phyloP scores from a whole-genome alignment of 441 rosid species.

The Euphorbia corollata region DNA sequence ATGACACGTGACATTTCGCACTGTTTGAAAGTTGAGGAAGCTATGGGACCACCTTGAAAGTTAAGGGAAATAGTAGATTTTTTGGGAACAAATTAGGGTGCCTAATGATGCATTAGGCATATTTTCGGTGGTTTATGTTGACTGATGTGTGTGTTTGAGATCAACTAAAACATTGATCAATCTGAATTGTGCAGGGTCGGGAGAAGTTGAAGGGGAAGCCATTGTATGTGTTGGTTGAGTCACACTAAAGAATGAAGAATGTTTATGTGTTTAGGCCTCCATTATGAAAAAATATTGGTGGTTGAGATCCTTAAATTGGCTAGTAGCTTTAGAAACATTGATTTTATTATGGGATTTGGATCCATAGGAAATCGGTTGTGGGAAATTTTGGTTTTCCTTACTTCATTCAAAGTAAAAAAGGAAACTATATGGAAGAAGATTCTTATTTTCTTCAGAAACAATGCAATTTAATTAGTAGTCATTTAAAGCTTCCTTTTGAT shows the following conservation, averaged over 20 bases:
- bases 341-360: slow-evolving; percentile 22
- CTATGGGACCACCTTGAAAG: too few species aligned
- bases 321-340: slow-evolving; percentile 19
- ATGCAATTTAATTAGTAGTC: too few species aligned
- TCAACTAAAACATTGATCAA: neutral
- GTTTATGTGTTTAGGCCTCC: neutral
- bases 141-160: too few species aligned
- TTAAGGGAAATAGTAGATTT: too few species aligned
- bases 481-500: neutral
- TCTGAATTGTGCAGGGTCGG: slow-evolving; percentile 45
- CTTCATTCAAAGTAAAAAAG: neutral
- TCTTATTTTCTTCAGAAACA: neutral
- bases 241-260: slow-evolving; percentile 30
- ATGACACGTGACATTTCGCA: too few species aligned
- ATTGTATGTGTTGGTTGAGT: slow-evolving; percentile 63
- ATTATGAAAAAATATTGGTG: slow-evolving; percentile 21
- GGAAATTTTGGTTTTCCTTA: neutral
- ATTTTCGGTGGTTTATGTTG: too few species aligned
- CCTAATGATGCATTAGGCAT: too few species aligned
- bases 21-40: too few species aligned
- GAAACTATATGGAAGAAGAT: neutral
- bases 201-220: slow-evolving; percentile 63
- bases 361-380: slow-evolving; percentile 8
- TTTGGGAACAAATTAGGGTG: too few species aligned
- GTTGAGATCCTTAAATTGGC: slow-evolving; percentile 15